Evolutionary conservation across 176 grass and related monocot genomes (phyloP).

Genomic region (Carex cristatella): DNA sequence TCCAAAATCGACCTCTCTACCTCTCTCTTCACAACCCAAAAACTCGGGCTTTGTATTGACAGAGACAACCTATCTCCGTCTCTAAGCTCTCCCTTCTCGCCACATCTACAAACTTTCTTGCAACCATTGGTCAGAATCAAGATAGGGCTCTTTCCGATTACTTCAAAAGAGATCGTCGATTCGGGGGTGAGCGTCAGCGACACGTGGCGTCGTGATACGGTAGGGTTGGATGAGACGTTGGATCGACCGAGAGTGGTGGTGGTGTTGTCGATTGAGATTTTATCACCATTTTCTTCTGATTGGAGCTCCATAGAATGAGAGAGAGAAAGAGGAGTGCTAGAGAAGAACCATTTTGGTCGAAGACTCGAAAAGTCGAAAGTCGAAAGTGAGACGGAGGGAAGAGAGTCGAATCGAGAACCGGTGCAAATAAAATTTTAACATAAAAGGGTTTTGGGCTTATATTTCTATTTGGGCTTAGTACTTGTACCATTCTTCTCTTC

Average conservation of each 20-base stretch:
- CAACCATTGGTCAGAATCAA: conserved; percentile 16
- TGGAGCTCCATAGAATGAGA: conserved; percentile 9
- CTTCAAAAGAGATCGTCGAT: conserved; percentile 38
- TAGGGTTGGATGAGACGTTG: conserved; percentile 3
- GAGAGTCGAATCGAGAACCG: no score
- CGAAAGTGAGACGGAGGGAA: not conserved
- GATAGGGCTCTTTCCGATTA: conserved; percentile 68
- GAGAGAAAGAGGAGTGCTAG: not conserved
- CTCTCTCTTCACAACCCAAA: conserved; percentile 44
- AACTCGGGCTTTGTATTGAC: conserved; percentile 43
- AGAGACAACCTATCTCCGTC: conserved; percentile 47
- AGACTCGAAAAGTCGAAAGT: not conserved
- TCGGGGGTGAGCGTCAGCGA: conserved; percentile 32
- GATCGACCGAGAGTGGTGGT: not conserved
- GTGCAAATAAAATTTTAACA: no score
- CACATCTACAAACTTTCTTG: conserved; percentile 26
- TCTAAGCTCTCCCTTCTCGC: conserved; percentile 51
- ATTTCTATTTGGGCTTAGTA: not conserved
- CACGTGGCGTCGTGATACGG: conserved; percentile 60
- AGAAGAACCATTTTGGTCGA: not conserved
- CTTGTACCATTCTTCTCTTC: not conserved
- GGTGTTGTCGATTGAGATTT: not conserved
- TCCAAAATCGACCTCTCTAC: conserved; percentile 53
- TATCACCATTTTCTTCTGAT: conserved; percentile 20
- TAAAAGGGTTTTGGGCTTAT: not conserved